These are phyloP conservation scores for Basipetospora chlamydospora DNA, from an alignment of 2,329 filamentous ascomycete species.

Conservation along the genomic window DNA sequence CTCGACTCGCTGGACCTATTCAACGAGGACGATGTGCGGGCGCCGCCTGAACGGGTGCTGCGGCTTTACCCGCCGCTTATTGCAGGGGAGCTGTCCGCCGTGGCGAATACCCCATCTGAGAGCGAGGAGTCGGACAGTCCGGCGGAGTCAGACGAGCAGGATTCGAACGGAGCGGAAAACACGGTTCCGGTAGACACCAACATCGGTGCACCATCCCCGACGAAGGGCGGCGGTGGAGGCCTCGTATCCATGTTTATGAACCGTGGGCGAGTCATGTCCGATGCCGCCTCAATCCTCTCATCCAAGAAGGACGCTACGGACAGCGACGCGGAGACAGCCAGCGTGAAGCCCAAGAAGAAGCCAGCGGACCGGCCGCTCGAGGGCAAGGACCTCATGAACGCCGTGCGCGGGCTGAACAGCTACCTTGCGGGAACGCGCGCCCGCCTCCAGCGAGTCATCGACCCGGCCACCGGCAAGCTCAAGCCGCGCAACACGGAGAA, in stretches of 20 bases:
- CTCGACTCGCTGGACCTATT: slow-evolving; percentile 80
- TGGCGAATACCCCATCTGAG: slow-evolving; percentile 24
- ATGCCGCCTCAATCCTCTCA: slow-evolving; percentile 47
- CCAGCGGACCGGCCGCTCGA: slow-evolving; percentile 46
- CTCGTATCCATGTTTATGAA: slow-evolving; percentile 41
- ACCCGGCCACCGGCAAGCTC: slow-evolving; percentile 47
- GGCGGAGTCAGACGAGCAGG: slow-evolving; percentile 1
- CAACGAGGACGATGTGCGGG: slow-evolving; percentile 66
- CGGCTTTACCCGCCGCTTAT: slow-evolving; percentile 71
- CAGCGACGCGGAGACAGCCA: slow-evolving; percentile 36
- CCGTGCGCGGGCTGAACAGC: slow-evolving; percentile 68
- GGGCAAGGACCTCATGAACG: slow-evolving; percentile 70
- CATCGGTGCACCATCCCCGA: no score
- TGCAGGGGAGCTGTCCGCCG: slow-evolving; percentile 61
- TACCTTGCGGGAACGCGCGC: slow-evolving; percentile 79
- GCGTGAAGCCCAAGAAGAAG: slow-evolving; percentile 27
- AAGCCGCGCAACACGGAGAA: slow-evolving; percentile 32
- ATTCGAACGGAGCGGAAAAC: neutral
- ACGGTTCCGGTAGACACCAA: neutral
- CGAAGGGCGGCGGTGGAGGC: slow-evolving; percentile 12
- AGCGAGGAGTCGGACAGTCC: slow-evolving; percentile 30
- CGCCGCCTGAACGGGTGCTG: slow-evolving; percentile 79
- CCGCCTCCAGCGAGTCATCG: slow-evolving; percentile 45
- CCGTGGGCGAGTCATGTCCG: slow-evolving; percentile 29
- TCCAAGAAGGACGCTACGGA: slow-evolving; percentile 36